Base-by-base conservation (phyloP, 2,329 filamentous ascomycete species). In the Arthrobotrys conoides region DNA sequence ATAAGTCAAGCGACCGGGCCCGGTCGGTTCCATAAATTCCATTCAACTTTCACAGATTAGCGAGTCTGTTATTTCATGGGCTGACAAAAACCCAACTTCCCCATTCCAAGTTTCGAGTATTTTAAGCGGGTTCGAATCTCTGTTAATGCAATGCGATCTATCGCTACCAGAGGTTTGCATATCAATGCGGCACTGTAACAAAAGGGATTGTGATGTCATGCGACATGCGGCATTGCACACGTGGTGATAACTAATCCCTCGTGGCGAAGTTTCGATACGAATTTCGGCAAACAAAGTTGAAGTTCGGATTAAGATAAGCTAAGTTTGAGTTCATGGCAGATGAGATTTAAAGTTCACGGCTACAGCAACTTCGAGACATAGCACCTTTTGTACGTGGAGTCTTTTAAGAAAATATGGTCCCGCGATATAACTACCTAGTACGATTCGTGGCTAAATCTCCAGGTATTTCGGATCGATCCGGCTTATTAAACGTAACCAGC, bases 161-260 rank as follows among this genome's bases (percentile, higher is more conserved):
- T n/a, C 12, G 38, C 12, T 14, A n/a, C 38, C 5, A 41, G 4
- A 38, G 36, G 36, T 14, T n/a, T 46, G 14, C 18, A 20, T 22
- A 12, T 48, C 9, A 1, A 48, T 48, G 44, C 20, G 20, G 22
- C 44, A 6, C n/a, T 8, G n/a, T 20, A 12, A 20, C 44, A 2
- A 20, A 46, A 10, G 44, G 44, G 9, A 3, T 24, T n/a, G n/a
- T 38, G 53, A 59, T 59, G 51, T 18, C 51, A 59, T 59, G 53
- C 53, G 53, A 16, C n/a, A 57, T 18, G 53, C 53, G 30, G 53
- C n/a, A 38, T 59, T 59, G 3, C 51, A 6, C 48, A 27, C 24
- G 51, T 33, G 24, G 16, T n/a, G 48, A 24, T n/a, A 24, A 20
- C 8, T n/a, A 41, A 41, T 41, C 38, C 9, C n/a, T 46, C 44